Percentiles rank a stretch among this genome's conserved stretches.
These are phyloP conservation scores for Cercophora samala DNA, from an alignment of 495 filamentous ascomycete species.

Conservation along the genomic window DNA sequence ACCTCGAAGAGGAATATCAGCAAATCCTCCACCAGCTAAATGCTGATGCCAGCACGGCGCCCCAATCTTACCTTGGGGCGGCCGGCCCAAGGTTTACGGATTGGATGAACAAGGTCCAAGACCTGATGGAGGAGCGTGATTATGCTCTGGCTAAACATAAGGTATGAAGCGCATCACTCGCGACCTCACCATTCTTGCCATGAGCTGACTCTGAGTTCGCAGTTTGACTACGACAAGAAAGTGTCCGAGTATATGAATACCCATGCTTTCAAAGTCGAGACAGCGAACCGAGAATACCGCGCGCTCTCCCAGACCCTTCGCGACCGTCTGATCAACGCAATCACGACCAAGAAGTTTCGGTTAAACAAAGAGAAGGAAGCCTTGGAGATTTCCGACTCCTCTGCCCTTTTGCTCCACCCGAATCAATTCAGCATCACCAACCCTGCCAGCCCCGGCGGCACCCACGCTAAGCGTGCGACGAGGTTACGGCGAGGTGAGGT, in stretches of 20 bases:
- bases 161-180: slow-evolving; percentile 51
- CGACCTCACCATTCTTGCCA: neutral
- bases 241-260: slow-evolving; percentile 49
- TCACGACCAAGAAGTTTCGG: slow-evolving; percentile 70
- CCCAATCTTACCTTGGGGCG: slow-evolving; percentile 53
- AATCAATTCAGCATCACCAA: slow-evolving; percentile 86
- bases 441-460: slow-evolving; percentile 72
- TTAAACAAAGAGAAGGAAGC: slow-evolving; percentile 84
- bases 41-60: slow-evolving; percentile 43
- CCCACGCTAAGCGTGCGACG: slow-evolving; percentile 78
- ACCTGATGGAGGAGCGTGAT: slow-evolving; percentile 79
- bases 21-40: slow-evolving; percentile 59
- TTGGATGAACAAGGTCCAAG: slow-evolving; percentile 81
- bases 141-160: slow-evolving; percentile 68
- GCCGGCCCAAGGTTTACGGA: slow-evolving; percentile 76
- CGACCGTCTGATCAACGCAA: slow-evolving; percentile 74
- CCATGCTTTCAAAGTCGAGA: slow-evolving; percentile 61
- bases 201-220: slow-evolving; percentile 21
- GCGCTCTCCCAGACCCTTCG: slow-evolving; percentile 74
- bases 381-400: slow-evolving; percentile 82
- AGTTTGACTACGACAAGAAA: slow-evolving; percentile 57
- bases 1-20: slow-evolving; percentile 60
- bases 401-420: slow-evolving; percentile 83
- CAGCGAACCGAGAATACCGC: slow-evolving; percentile 78
- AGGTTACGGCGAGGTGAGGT: slow-evolving; percentile 68